phyloP scores from a whole-genome alignment of 2,329 filamentous ascomycete genomes.

The Trichophyton equinum region DNA sequence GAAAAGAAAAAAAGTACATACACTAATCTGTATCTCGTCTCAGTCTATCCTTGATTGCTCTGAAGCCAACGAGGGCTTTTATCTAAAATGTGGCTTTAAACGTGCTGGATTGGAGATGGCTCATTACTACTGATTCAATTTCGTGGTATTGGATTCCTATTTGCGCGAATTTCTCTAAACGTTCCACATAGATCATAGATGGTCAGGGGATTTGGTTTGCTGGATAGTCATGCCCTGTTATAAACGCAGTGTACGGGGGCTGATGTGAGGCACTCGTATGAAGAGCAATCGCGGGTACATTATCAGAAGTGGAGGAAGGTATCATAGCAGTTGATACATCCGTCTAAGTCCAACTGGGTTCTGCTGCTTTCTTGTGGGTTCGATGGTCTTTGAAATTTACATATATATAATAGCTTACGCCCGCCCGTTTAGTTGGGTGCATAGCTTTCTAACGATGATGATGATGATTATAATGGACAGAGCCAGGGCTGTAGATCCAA shows the following conservation, averaged over 20 bases:
- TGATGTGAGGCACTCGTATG: background rate
- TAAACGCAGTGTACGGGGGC: background rate
- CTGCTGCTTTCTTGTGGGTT: background rate
- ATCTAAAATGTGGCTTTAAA: conserved; percentile 93
- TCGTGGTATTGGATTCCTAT: background rate
- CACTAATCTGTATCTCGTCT: background rate
- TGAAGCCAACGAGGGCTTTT: conserved; percentile 93
- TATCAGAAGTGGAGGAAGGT: background rate
- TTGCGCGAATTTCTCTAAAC: background rate
- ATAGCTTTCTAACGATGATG: background rate
- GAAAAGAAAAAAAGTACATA: too few relatives aligned
- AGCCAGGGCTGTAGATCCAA: background rate
- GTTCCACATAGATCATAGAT: conserved; percentile 1
- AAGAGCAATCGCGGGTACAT: background rate
- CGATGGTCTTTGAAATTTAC: background rate
- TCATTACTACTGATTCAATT: conserved; percentile 56
- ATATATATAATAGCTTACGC: background rate
- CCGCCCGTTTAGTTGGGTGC: background rate
- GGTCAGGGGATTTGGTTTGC: background rate
- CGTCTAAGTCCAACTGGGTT: background rate
- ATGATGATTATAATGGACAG: background rate
- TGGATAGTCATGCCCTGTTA: background rate
- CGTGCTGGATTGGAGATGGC: conserved; percentile 92
- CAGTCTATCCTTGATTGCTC: conserved; percentile 91
- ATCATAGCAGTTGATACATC: background rate